A percentile compares a stretch with the other conserved stretches of the same genome.
phyloP scores from a whole-genome alignment of 345 rosid genomes.

The Psidium guajava region DNA sequence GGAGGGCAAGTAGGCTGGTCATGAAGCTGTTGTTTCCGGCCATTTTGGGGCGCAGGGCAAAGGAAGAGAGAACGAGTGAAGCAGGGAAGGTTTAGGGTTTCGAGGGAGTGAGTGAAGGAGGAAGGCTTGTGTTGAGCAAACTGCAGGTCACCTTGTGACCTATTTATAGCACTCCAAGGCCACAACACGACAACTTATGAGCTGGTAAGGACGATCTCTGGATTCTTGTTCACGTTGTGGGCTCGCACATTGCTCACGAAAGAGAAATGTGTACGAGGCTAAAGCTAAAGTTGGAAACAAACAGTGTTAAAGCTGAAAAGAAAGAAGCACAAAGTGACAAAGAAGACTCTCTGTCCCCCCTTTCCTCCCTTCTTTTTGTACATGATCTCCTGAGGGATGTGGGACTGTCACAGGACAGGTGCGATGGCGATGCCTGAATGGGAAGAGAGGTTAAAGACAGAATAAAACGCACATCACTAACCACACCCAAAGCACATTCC shows the following conservation, averaged over 20 bases:
- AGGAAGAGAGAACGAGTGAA: not conserved
- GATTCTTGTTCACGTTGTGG: not conserved
- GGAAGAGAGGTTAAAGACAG: not conserved
- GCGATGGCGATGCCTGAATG: not conserved
- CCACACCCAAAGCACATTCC: not conserved
- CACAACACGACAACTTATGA: not conserved
- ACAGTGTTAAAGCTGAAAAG: not conserved
- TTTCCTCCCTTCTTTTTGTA: too few relatives aligned
- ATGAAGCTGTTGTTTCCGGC: not conserved
- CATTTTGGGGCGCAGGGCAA: not conserved
- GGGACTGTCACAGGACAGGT: not conserved
- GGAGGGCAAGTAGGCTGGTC: not conserved
- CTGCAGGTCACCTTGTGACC: not conserved
- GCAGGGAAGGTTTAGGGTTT: not conserved
- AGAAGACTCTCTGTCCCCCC: too few relatives aligned
- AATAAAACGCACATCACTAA: not conserved
- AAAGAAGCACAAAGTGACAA: not conserved
- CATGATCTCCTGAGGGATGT: not conserved
- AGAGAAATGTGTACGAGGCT: not conserved
- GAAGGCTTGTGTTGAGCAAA: not conserved
- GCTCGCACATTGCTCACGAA: not conserved
- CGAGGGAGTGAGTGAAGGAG: not conserved
- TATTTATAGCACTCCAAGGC: not conserved
- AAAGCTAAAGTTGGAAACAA: not conserved
- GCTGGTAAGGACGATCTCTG: not conserved